A percentile compares a stretch with the other conserved stretches of the same genome.
Evolutionary conservation across 345 rosid genomes (phyloP).

Genomic region (Sonneratia alba): DNA sequence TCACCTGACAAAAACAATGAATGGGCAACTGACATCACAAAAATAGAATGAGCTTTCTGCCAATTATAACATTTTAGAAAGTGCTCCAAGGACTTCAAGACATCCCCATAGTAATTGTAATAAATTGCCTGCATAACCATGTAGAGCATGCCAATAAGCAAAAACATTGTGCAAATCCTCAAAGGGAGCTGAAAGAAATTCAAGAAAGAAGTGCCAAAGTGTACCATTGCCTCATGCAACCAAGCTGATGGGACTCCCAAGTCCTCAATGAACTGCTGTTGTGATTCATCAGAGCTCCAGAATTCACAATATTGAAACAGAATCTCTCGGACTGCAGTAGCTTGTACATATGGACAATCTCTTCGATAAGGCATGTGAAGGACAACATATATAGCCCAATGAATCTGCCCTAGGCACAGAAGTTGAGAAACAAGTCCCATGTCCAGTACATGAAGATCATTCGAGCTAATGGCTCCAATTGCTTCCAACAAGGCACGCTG

Average conservation of each 20-base stretch:
- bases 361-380: conserved; percentile 66
- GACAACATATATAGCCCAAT: conserved; percentile 93
- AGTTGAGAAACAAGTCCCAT: conserved; percentile 90
- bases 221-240: conserved; percentile 97
- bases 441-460: conserved; percentile 83
- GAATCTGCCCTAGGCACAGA: conserved; percentile 65
- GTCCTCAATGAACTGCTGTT: conserved; percentile 57
- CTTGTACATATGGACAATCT: conserved; percentile 78
- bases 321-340: conserved; percentile 64
- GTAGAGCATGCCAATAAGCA: conserved; percentile 11
- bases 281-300: conserved; percentile 76
- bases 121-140: conserved; percentile 63
- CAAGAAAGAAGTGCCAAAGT: neutral
- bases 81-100: conserved; percentile 74
- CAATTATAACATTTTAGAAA: conserved; percentile 73
- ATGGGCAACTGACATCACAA: conserved; percentile 67
- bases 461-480: conserved; percentile 63
- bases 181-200: neutral
- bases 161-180: conserved; percentile 1
- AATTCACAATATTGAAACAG: conserved; percentile 82
- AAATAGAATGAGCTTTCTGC: conserved; percentile 86
- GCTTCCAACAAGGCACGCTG: conserved; percentile 72
- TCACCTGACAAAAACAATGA: conserved; percentile 68
- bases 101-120: conserved; percentile 55
- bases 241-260: conserved; percentile 71